Evolutionary conservation across 202 grass and related monocot genomes (phyloP), one percentile per base, ranked within the genome.

Genomic region (Bolboschoenoplectus hybrid): DNA sequence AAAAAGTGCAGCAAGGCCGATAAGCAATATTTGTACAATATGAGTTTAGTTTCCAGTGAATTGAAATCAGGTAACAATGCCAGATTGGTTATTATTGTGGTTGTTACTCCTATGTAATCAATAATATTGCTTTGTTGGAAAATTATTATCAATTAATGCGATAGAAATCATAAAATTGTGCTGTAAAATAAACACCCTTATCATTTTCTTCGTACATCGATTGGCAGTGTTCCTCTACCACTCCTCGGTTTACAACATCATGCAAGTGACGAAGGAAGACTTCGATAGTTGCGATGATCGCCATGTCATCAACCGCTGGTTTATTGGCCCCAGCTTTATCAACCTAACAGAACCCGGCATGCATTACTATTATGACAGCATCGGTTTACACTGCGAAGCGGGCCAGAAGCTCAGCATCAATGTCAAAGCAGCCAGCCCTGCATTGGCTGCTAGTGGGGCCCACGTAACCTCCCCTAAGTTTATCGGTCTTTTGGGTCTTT

Each of bases 361-460:
- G 55, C 90, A 86, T 64, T 95, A 88, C 85, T 98, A 89, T 80
- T 98, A 92, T 72, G 91, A 92, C 91, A 89, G 88, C 46, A 89
- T 98, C 34, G 96, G 93, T 14, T 51, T 91, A 81, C 93, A 95
- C 93, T 95, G 96, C 50, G 96, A 98, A 91, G 86, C 45, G 1
- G 96, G 96, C 0, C 90, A 95, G 84, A 95, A 95, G 90, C 63
- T 98, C 9, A 81, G 73, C 66, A 78, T 98, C 84, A 82, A 92
- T 41, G 96, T 95, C 66, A 74, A 75, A 36, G 44, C 17, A 39
- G 52, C 7, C 81, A 82, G 20, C 81, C 66, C 4, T 74, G 8
- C 85, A 34, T 26, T 83, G 19, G 72, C 80, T 51, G 45, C 91
- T 50, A 38, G 88, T 88, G 61, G 84, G 38, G 81, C 52, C 36